These are phyloP conservation scores for Solanum hybrid DNA, from an alignment of 305 asterid species.

Conservation along the genomic window DNA sequence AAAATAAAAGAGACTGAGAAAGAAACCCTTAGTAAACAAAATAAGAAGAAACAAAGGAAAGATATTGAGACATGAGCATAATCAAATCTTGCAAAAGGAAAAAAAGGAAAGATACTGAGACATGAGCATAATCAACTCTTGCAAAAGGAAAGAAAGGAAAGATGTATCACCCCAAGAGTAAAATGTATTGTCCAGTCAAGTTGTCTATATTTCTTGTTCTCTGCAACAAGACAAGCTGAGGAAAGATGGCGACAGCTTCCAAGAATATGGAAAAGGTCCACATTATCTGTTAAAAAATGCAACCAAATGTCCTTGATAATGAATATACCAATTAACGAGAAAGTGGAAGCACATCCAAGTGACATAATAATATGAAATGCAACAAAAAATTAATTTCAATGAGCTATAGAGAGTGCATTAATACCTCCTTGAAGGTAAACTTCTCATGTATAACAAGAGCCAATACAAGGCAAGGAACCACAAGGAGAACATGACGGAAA, in stretches of 20 bases:
- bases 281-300: conserved; percentile 41
- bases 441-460: conserved; percentile 70
- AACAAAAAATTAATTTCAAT: background rate
- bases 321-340: background rate
- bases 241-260: conserved; percentile 95
- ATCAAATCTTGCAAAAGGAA: background rate
- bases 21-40: background rate
- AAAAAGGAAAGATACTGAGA: background rate
- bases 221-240: conserved; percentile 89
- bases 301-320: background rate
- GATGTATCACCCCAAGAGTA: conserved; percentile 65
- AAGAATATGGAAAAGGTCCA: conserved; percentile 85
- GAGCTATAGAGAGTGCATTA: background rate
- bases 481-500: conserved; percentile 75
- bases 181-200: conserved; percentile 89
- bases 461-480: conserved; percentile 64
- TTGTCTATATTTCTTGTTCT: conserved; percentile 92
- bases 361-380: background rate
- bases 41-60: background rate
- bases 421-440: conserved; percentile 87
- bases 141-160: background rate
- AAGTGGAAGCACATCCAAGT: background rate
- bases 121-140: background rate
- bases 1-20: background rate
- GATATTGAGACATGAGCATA: background rate